Evolutionary conservation across 371 early-diverging fungal species (phyloP), one percentile per base, ranked within the genome.

Genomic region (Quaeritorhiza haematococci): DNA sequence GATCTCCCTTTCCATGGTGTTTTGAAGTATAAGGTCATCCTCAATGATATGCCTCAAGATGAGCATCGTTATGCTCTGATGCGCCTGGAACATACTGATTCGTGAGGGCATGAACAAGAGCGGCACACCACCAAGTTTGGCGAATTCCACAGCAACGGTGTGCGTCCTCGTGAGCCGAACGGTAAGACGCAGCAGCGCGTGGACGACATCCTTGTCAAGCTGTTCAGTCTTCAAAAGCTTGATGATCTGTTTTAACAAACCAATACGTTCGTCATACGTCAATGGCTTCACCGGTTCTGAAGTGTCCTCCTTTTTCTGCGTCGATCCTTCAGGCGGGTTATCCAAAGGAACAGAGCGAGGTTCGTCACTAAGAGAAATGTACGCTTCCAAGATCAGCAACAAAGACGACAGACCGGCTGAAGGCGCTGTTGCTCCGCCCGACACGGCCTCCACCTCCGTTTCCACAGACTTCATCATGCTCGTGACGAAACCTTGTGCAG

Each of bases 31-130:
- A 0, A 66, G 61, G 21, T 73, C 61, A 56, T 84, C 77, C 67
- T 97, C 98, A 42, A 94, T 78, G 15, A 90, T 76, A 58, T 97
- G 93, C 3, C 96, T 84, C 49, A 97, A 63, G 41, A 96, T 87
- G 53, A 94, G 83, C 28, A 88, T 72, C 49, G 84, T 80, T 41
- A 89, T 78, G 3, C 84, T 77, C 56, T 84, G 87, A 38, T 90
- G 88, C 2, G 88, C 84, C 53, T 78, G 77, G 41, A 89, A 83
- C 8, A 76, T 75, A 47, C 82, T 79, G 3, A 84, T 60, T 6
- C 76, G 67, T 27, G 73, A 69, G 5, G 73, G 66, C 19, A 73
- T 67, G 56, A 91, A 79, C 6, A 90, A 59, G 21, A 80, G 52
- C 1, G 75, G 69, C 26, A 93, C 62, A 6, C 91, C 87, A 44